Conservation (phyloP, 148 eudicot genomes). For the Diospyros lotus region DNA sequence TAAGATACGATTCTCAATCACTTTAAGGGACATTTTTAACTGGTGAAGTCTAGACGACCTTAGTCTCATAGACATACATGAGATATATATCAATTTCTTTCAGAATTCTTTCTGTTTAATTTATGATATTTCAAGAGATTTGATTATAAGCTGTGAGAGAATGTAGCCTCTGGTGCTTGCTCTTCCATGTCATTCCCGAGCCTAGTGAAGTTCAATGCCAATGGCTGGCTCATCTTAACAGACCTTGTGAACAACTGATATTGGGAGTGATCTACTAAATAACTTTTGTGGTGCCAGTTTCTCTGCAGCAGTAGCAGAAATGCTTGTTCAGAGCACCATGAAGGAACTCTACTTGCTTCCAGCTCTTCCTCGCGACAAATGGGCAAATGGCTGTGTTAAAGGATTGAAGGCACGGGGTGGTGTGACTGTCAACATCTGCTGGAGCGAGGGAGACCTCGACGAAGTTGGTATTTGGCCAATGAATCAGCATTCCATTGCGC, state of each 20-base stretch:
- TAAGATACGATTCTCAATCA: background rate
- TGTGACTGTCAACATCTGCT: constrained; percentile 64
- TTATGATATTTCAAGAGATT: too few species aligned
- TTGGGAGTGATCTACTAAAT: background rate
- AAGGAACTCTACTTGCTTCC: constrained; percentile 77
- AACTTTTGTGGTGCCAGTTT: constrained; percentile 30
- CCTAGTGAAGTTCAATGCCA: background rate
- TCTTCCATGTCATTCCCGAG: background rate
- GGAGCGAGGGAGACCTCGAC: constrained; percentile 72
- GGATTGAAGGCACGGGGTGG: constrained; percentile 87
- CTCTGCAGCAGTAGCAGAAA: constrained; percentile 79
- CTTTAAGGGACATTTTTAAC: background rate
- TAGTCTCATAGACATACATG: too few species aligned
- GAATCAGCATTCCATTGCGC: constrained; percentile 25
- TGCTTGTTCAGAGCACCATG: constrained; percentile 83
- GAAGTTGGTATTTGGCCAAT: constrained; percentile 63
- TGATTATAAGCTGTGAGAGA: too few species aligned
- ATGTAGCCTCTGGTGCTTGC: background rate
- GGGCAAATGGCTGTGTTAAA: constrained; percentile 74
- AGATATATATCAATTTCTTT: too few species aligned
- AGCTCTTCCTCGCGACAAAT: constrained; percentile 76
- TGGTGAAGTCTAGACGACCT: background rate
- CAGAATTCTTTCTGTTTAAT: too few species aligned
- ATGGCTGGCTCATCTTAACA: background rate
- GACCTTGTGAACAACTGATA: background rate